Base-by-base conservation (phyloP, 495 filamentous ascomycete species). In the Cudoniella acicularis region DNA sequence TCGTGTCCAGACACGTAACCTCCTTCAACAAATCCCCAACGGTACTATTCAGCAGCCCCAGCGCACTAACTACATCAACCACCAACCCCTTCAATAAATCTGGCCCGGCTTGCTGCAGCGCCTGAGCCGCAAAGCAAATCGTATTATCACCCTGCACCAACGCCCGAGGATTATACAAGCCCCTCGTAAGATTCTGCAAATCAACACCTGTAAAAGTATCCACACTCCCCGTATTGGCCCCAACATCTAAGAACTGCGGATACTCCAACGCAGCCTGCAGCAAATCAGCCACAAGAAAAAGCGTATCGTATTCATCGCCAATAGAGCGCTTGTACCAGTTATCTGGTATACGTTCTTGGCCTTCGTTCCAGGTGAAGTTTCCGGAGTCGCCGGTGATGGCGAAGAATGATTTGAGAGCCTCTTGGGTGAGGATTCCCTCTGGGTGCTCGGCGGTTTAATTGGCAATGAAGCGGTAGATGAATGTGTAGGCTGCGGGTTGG, bases 261-360 rank as follows among this genome's bases (percentile, higher is more conserved):
- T 66, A 57, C 27, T 63, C 67, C 10, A 59, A 3, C 3, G 54
- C 69, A 64, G 60, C 75, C 62, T 67, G 66, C 47, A 66, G 62
- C 47, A 77, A 61, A 50, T 57, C 49, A 17, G 25, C 10, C 41
- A 54, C 9, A 60, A 62, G 63, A 54, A 49, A 52, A 1, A 59
- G 59, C 30, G 62, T 59, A 4, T 58, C 56, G 27, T 62, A 65
- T 51, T 65, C 63, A 25, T 65, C 55, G 1, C 63, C 63, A 22
- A 65, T 62, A 2, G 61, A 67, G 2, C 79, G 75, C 48, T 77
- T 79, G 69, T 85, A 85, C 82, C 81, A 86, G 60, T 86, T 87
- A 24, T 82, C 73, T 0, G 84, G 83, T 41, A 83, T 82, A 17
- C 70, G 65, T 52, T 83, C 81, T 63, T 78, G 71, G 16, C 81